Evolutionary conservation across 75 land plant species (phyloP).

Genomic region (Isoetes taiwanensis): DNA sequence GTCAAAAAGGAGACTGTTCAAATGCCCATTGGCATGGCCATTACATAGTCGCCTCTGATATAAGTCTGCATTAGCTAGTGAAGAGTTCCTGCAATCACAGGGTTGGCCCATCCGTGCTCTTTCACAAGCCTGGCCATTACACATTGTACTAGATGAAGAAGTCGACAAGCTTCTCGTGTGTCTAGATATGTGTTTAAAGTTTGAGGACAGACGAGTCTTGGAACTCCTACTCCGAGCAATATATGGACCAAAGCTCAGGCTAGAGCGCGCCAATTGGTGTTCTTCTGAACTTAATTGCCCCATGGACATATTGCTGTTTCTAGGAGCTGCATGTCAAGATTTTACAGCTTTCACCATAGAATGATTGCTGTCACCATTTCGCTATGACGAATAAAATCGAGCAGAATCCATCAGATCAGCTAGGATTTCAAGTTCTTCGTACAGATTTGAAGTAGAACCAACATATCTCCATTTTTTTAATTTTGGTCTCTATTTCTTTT

Average conservation of each 20-base stretch:
- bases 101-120: too few relatives aligned
- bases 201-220: too few relatives aligned
- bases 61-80: too few relatives aligned
- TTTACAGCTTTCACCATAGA: constrained; percentile 29
- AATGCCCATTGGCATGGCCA: constrained; percentile 1
- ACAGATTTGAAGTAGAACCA: constrained; percentile 25
- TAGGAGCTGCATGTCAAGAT: constrained; percentile 7
- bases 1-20: constrained; percentile 11
- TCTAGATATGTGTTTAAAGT: too few relatives aligned
- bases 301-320: not conserved
- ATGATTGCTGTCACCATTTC: too few relatives aligned
- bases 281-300: constrained; percentile 23
- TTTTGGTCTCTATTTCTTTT: constrained; percentile 56
- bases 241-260: too few relatives aligned
- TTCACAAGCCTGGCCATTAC: too few relatives aligned
- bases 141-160: too few relatives aligned
- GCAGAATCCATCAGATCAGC: constrained; percentile 56
- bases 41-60: too few relatives aligned
- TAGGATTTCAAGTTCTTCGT: constrained; percentile 53
- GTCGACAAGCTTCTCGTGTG: constrained; percentile 41
- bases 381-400: too few relatives aligned
- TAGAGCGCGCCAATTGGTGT: constrained; percentile 57
- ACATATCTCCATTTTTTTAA: constrained; percentile 72
- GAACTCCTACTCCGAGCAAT: too few relatives aligned
- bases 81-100: too few relatives aligned